Evolutionary conservation across 2,329 filamentous ascomycete species (phyloP).

Genomic region (Rutstroemia sydowiana): DNA sequence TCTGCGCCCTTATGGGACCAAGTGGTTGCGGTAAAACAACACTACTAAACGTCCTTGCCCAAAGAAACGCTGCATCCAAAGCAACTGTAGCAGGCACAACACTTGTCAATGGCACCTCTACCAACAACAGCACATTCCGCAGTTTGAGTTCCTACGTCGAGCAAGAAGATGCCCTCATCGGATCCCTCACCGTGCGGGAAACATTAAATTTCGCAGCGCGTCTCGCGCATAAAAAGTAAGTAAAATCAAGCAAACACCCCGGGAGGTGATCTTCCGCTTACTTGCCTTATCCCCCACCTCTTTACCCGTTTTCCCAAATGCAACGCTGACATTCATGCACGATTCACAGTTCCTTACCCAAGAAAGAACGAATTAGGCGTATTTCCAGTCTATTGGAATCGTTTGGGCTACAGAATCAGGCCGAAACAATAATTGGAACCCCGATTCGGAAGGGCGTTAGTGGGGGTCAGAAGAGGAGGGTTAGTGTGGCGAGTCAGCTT

Average conservation of each 20-base stretch:
- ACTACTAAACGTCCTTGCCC: constrained; percentile 71
- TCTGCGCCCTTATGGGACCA: constrained; percentile 78
- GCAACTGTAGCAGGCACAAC: constrained; percentile 47
- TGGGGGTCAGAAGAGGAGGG: constrained; percentile 75
- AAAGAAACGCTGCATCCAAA: constrained; percentile 43
- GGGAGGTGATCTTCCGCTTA: constrained; percentile 6
- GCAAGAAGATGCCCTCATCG: constrained; percentile 80
- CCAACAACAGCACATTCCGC: constrained; percentile 50
- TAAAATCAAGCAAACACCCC: no score
- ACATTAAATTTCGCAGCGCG: constrained; percentile 72
- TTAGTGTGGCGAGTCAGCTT: constrained; percentile 73
- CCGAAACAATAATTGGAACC: constrained; percentile 69
- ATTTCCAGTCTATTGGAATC: constrained; percentile 60
- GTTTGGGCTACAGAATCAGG: constrained; percentile 66
- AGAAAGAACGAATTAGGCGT: constrained; percentile 51
- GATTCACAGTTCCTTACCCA: constrained; percentile 31
- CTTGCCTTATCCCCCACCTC: no score
- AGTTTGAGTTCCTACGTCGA: constrained; percentile 72
- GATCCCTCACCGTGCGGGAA: constrained; percentile 71
- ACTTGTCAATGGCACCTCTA: constrained; percentile 54
- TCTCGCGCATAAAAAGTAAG: constrained; percentile 52
- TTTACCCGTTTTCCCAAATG: no score
- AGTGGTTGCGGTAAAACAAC: constrained; percentile 73
- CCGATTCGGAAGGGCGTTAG: constrained; percentile 77
- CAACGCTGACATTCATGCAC: background rate